Conservation (phyloP, 805 yeast genomes). For the Metschnikowia proteae region DNA sequence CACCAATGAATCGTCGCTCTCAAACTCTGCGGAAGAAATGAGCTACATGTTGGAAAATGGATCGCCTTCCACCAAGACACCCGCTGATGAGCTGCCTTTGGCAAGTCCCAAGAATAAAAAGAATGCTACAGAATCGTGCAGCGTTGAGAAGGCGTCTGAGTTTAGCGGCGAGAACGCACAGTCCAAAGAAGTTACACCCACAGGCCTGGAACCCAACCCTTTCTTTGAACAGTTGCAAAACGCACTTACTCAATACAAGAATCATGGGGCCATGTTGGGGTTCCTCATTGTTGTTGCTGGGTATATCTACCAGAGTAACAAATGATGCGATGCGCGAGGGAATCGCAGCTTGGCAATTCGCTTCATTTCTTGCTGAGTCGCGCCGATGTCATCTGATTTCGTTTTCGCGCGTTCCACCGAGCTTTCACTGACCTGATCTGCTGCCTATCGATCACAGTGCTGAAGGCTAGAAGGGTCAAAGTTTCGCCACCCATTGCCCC, state of each 20-base stretch:
- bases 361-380: not conserved
- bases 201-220: not conserved
- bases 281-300: conserved; percentile 15
- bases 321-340: not conserved
- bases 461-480: not conserved
- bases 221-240: conserved; percentile 7
- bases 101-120: not conserved
- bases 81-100: not conserved
- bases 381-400: conserved; percentile 4
- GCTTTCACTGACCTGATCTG: not conserved
- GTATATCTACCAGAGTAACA: conserved; percentile 12
- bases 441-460: not conserved
- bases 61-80: not conserved
- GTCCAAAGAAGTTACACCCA: not conserved
- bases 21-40: conserved; percentile 1
- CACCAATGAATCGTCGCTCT: not conserved
- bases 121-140: not conserved
- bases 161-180: not conserved
- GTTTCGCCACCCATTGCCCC: not conserved
- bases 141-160: not conserved
- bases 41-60: not conserved
- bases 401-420: not conserved
- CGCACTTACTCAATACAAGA: conserved; percentile 9
- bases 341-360: not conserved
- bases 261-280: conserved; percentile 14